Evolutionary conservation across 768 basidiomycete species (phyloP).

Genomic region (Russula compacta): DNA sequence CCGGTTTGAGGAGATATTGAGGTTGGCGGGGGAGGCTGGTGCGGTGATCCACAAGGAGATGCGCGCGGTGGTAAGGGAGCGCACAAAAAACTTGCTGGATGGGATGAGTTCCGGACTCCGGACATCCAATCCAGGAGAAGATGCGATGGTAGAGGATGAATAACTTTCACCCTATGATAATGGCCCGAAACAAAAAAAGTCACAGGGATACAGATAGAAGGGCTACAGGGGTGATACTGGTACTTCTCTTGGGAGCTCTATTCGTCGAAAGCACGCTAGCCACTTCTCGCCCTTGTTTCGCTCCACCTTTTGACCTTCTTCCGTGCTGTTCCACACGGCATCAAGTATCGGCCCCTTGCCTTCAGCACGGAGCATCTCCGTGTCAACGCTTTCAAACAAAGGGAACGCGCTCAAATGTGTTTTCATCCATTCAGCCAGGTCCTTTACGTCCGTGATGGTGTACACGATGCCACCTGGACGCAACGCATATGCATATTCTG

Average conservation of each 20-base stretch:
- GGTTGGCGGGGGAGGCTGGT: conserved; percentile 67
- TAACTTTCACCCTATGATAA: neutral
- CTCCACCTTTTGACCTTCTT: conserved; percentile 96
- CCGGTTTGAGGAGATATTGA: conserved; percentile 83
- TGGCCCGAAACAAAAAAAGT: neutral
- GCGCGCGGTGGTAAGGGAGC: conserved; percentile 55
- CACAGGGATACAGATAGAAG: neutral
- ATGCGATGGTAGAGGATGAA: conserved; percentile 14
- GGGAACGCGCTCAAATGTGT: conserved; percentile 82
- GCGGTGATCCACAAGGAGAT: conserved; percentile 77
- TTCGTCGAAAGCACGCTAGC: conserved; percentile 82
- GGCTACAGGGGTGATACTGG: neutral
- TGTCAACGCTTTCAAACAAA: conserved; percentile 72
- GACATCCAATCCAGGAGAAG: conserved; percentile 13
- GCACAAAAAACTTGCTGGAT: conserved; percentile 53
- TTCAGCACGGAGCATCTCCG: conserved; percentile 62
- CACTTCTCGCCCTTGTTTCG: conserved; percentile 86
- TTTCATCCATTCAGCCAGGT: conserved; percentile 94
- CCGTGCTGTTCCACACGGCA: conserved; percentile 76
- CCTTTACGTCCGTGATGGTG: conserved; percentile 94
- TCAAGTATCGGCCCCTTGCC: conserved; percentile 75
- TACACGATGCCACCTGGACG: conserved; percentile 92
- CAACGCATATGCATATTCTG: conserved; percentile 94
- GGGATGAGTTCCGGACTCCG: conserved; percentile 46
- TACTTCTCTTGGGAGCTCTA: conserved; percentile 25